Conservation (phyloP, 805 yeast genomes). For the Wickerhamomyces rabaulensis region DNA sequence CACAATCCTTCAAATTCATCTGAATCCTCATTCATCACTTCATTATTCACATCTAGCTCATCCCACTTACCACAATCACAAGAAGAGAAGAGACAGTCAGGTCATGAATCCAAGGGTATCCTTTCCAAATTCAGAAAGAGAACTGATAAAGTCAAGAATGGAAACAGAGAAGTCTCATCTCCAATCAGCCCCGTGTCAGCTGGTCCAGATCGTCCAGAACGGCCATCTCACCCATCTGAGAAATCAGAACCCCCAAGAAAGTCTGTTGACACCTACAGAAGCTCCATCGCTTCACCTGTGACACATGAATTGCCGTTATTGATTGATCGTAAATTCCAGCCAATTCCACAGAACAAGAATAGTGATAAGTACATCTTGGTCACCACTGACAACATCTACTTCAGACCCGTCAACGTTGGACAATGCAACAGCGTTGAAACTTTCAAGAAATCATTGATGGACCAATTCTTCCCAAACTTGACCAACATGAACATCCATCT, state of each 20-base stretch:
- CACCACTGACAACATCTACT: conserved; percentile 58
- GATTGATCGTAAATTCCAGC: conserved; percentile 35
- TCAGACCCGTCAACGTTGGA: conserved; percentile 42
- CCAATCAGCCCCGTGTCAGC: conserved; percentile 16
- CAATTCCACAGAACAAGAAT: conserved; percentile 26
- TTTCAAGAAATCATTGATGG: conserved; percentile 36
- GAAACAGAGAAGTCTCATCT: conserved; percentile 4
- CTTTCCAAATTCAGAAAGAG: conserved; percentile 20
- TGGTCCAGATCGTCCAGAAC: not conserved
- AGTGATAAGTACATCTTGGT: conserved; percentile 42
- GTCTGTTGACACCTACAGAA: not conserved
- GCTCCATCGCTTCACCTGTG: conserved; percentile 4
- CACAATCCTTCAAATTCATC: conserved; percentile 62
- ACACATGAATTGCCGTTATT: conserved; percentile 11
- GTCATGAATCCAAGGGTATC: conserved; percentile 14
- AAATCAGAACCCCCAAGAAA: not conserved
- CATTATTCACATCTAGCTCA: conserved; percentile 34
- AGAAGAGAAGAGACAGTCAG: conserved; percentile 12
- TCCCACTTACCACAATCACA: conserved; percentile 14
- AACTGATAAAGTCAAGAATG: conserved; percentile 12
- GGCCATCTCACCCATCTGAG: not conserved
- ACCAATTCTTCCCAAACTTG: conserved; percentile 27
- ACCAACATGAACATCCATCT: conserved; percentile 41
- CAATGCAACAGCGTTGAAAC: conserved; percentile 25
- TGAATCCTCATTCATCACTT: conserved; percentile 41